Evolutionary conservation across 2,329 filamentous ascomycete species (phyloP).

Genomic region (Niveomyces coronatus): DNA sequence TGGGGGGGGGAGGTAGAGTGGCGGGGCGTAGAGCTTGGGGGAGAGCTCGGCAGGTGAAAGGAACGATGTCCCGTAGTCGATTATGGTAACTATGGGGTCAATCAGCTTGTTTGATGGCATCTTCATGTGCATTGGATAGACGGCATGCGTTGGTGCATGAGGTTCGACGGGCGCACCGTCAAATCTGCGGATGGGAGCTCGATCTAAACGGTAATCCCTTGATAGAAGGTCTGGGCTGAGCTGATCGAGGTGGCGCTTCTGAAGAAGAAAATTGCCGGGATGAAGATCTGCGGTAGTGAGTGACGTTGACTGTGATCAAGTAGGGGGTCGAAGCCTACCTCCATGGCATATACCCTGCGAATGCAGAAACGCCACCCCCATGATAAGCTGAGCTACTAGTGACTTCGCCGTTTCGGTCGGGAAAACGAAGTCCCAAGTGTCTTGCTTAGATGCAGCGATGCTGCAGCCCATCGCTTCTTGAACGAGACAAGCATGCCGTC

Average conservation of each 20-base stretch:
- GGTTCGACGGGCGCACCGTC: conserved; percentile 12
- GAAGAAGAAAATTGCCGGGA: conserved; percentile 19
- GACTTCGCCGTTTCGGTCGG: conserved; percentile 4
- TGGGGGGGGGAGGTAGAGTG: conserved; percentile 15
- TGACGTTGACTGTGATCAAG: neutral
- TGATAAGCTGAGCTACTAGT: conserved; percentile 12
- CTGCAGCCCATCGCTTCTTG: conserved; percentile 15
- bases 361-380: conserved; percentile 19
- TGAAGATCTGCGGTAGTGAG: conserved; percentile 16
- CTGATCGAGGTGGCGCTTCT: neutral
- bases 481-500: conserved; percentile 15
- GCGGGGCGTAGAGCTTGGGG: conserved; percentile 13
- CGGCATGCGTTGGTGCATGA: conserved; percentile 14
- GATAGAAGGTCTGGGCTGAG: conserved; percentile 10
- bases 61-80: conserved; percentile 17
- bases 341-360: conserved; percentile 8
- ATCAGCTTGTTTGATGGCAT: conserved; percentile 10
- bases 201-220: conserved; percentile 10
- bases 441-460: conserved; percentile 11
- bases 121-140: conserved; percentile 12
- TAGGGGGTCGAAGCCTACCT: neutral
- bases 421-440: conserved; percentile 6
- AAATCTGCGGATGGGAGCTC: conserved; percentile 9
- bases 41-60: conserved; percentile 7
- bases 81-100: conserved; percentile 3